Evolutionary conservation across 2,329 filamentous ascomycete species (phyloP).

Genomic region (Colletotrichum incanum): DNA sequence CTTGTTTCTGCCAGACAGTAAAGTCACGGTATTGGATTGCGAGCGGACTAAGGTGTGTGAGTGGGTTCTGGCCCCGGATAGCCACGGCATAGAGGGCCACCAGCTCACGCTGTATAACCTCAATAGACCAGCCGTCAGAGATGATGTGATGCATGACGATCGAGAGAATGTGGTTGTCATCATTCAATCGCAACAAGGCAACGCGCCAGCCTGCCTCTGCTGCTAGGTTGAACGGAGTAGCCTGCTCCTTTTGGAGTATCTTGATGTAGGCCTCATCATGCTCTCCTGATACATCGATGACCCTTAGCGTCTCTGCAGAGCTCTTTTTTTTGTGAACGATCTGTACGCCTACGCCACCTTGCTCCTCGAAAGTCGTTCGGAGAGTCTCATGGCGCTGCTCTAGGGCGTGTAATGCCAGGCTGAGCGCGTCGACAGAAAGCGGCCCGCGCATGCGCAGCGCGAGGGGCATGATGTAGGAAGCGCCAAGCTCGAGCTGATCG

Average conservation of each 20-base stretch:
- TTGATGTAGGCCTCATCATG: neutral
- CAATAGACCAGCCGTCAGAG: constrained; percentile 17
- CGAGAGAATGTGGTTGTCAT: constrained; percentile 2
- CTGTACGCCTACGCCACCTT: neutral
- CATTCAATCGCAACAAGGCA: neutral
- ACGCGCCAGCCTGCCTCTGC: constrained; percentile 38
- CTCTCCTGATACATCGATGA: neutral
- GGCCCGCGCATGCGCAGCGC: constrained; percentile 41
- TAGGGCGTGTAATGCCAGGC: constrained; percentile 35
- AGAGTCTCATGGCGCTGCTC: constrained; percentile 45
- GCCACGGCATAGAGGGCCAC: neutral
- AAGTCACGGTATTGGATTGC: neutral
- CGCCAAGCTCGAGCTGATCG: constrained; percentile 43
- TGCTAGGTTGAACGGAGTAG: constrained; percentile 13
- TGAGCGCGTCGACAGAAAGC: constrained; percentile 39
- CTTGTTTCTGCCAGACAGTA: neutral
- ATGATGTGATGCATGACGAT: constrained; percentile 25
- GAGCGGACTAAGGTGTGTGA: neutral
- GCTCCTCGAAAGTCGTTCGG: constrained; percentile 43
- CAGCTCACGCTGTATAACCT: neutral
- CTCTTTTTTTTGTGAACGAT: constrained; percentile 26
- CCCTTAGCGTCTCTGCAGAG: neutral
- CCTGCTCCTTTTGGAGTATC: neutral
- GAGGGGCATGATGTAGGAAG: constrained; percentile 41
- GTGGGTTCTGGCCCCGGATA: neutral